Evolutionary conservation across 176 grass and related monocot genomes (phyloP), one percentile per base, ranked within the genome.

Genomic region (Oryza punctata): DNA sequence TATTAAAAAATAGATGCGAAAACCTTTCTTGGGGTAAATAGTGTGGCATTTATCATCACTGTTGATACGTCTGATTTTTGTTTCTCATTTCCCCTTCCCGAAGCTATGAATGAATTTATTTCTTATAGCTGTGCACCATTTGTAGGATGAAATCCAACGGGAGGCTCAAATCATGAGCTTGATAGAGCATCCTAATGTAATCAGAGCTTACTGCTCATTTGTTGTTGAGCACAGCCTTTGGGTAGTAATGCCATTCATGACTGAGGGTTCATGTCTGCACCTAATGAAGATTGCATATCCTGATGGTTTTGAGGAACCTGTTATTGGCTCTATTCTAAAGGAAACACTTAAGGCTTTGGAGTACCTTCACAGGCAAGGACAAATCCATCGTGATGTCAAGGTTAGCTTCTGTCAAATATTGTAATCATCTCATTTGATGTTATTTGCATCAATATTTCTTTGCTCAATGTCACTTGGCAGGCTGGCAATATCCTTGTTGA

Each of bases 231-330:
- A 78, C 26, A 86, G 78, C 86, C 93, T 99, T 80, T 99, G 96
- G 96, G 96, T 99, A 59, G 73, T 98, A 78, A 98, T 98, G 96
- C 96, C 96, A 82, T 99, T 96, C 83, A 99, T 99, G 96, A 85
- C 87, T 7, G 96, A 96, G 75, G 96, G 96, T 67, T 99, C 96
- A 6, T 99, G 96, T 85, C 87, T 99, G 79, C 96, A 99, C 81
- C 86, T 99, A 71, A 99, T 99, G 96, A 99, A 99, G 85, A 89
- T 94, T 37, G 86, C 93, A 47, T 90, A 92, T 86, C 77, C 94
- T 61, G 93, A 99, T 37, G 96, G 96, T 79, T 99, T 99, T 21
- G 96, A 99, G 75, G 96, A 99, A 46, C 93, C 67, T 29, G 78
- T 99, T 70, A 99, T 99, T 33, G 89, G 81, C 24, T 99, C 93